phyloP scores from a whole-genome alignment of 441 rosid genomes.

The California macrophylla region DNA sequence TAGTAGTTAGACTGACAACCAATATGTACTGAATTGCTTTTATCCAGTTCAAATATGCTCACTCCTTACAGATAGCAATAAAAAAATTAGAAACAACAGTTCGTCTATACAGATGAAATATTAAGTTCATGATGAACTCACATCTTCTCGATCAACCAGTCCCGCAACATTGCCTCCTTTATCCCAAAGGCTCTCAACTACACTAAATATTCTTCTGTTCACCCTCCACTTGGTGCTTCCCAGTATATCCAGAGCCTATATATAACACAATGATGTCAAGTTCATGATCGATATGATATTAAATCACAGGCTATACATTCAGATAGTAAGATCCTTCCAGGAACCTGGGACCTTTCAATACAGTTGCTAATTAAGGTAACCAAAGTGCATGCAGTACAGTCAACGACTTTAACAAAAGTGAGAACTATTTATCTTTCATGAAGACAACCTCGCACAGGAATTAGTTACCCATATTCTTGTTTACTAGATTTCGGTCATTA shows the following conservation, averaged over 20 bases:
- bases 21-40: not conserved
- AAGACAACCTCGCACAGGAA: not conserved
- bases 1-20: not conserved
- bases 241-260: slow-evolving; percentile 79
- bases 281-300: slow-evolving; percentile 15
- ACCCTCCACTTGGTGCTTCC: slow-evolving; percentile 95
- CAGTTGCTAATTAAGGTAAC: not conserved
- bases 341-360: not conserved
- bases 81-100: not conserved
- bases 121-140: slow-evolving; percentile 26
- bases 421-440: not conserved
- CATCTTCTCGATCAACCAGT: slow-evolving; percentile 88
- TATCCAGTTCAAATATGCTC: not conserved
- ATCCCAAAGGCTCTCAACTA: slow-evolving; percentile 89
- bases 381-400: not conserved
- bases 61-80: not conserved
- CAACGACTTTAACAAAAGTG: not conserved
- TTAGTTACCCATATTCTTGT: not conserved
- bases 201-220: slow-evolving; percentile 66
- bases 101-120: not conserved
- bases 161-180: slow-evolving; percentile 71
- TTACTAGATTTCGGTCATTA: not conserved
- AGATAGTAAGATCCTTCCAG: not conserved
- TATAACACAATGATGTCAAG: slow-evolving; percentile 12
- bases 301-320: not conserved